phyloP scores from a whole-genome alignment of 2,329 filamentous ascomycete species.

The Ophiostoma sp. region DNA sequence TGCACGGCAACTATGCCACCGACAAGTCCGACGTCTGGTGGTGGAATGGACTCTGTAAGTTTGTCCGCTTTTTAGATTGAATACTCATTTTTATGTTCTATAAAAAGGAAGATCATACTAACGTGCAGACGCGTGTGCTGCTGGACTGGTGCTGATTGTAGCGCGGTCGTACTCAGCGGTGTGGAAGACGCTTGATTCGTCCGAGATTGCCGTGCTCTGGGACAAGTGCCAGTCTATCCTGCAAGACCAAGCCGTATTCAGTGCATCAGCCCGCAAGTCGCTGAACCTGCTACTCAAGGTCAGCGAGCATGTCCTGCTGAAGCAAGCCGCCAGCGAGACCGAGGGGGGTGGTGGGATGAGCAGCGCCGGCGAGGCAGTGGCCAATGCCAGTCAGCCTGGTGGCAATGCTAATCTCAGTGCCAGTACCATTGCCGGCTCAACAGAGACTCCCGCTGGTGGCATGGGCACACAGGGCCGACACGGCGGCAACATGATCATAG shows the following conservation, averaged over 20 bases:
- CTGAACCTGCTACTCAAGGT: slow-evolving; percentile 22
- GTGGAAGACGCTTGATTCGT: slow-evolving; percentile 20
- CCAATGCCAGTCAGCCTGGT: background rate
- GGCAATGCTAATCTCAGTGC: background rate
- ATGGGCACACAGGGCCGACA: background rate
- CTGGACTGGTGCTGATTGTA: slow-evolving; percentile 23
- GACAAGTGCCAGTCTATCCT: slow-evolving; percentile 22
- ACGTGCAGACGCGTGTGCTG: slow-evolving; percentile 20
- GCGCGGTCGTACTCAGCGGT: slow-evolving; percentile 22
- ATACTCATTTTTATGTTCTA: too few species aligned
- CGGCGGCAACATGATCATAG: background rate
- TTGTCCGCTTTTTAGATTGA: background rate
- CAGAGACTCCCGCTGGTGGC: background rate
- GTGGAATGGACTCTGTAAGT: slow-evolving; percentile 24
- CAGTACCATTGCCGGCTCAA: background rate
- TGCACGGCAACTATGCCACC: slow-evolving; percentile 20
- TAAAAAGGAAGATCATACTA: background rate
- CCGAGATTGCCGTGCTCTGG: slow-evolving; percentile 20
- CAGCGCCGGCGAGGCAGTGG: background rate
- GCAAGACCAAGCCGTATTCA: slow-evolving; percentile 22
- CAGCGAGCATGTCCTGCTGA: slow-evolving; percentile 21
- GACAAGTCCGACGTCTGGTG: slow-evolving; percentile 22
- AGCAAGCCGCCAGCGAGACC: slow-evolving; percentile 17
- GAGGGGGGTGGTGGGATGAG: background rate
- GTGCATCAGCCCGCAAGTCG: slow-evolving; percentile 22